Evolutionary conservation across 139 green algal species (phyloP), one percentile per base, ranked within the genome.

Genomic region (Coelastrella sp.): DNA sequence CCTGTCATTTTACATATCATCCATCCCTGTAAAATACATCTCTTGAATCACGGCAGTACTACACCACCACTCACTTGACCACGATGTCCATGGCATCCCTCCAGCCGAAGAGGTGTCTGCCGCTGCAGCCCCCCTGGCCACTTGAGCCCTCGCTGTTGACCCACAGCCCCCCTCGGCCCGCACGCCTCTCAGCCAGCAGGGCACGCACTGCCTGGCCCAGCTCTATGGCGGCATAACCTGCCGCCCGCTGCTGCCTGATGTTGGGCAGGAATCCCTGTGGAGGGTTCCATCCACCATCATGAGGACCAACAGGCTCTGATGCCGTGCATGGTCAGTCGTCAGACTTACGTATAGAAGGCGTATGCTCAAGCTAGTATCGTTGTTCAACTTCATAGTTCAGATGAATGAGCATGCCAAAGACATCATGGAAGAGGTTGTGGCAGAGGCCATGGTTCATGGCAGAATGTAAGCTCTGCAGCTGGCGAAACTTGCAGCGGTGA

Each of bases 61-160:
- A 79, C 11, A 79, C 11, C 65, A 78, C 7, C 19, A 60, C 87
- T 90, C 76, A 99, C 90, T 96, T 96, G 59, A 99, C 97, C 57
- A 98, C 89, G 20, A 98, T 95, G 93, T 99, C 97, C 94, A 98
- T 97, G 0, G 95, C 96, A 63, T 99, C 97, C 0, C 97, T 93
- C 97, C 97, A 99, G 19, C 95, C 94, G 87, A 98, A 97, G 35
- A 90, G 35, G 88, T 98, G 95, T 12, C 88, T 75, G 25, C 93
- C 92, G 24, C 86, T 82, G 85, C 85, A 66, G 88, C 91, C 80
- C 11, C 87, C 35, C 86, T 94, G 80, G 10, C 93, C 88, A 81
- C 88, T 95, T 88, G 85, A 91, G 57, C 94, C 94, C 68, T 93
- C 92, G 81, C 87, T 93, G 86, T 85, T 90, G 6, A 90, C 87